These are phyloP conservation scores for Septoria linicola DNA, from an alignment of 2,329 filamentous ascomycete genomes.

Conservation along the genomic window DNA sequence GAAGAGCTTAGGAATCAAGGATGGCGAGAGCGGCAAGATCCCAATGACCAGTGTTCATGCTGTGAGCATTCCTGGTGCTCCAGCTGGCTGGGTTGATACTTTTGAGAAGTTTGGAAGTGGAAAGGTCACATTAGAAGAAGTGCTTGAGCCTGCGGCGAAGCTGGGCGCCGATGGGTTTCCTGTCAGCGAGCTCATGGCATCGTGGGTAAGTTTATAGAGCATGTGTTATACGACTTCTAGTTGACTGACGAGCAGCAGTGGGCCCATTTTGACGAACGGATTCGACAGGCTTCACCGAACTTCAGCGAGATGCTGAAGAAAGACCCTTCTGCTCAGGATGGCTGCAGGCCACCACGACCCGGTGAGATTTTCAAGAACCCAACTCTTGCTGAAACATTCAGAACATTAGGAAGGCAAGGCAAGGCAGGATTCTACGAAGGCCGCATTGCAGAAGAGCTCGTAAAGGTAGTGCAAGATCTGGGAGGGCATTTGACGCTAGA, in stretches of 20 bases:
- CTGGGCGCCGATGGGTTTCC: conserved; percentile 87
- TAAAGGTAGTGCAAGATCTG: conserved; percentile 71
- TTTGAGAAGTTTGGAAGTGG: conserved; percentile 87
- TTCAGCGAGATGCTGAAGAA: conserved; percentile 82
- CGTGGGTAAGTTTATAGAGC: conserved; percentile 58
- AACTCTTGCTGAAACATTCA: conserved; percentile 76
- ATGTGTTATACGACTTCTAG: not conserved
- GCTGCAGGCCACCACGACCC: conserved; percentile 69
- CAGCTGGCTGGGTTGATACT: conserved; percentile 90
- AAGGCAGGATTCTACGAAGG: conserved; percentile 92
- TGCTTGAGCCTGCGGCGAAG: conserved; percentile 78
- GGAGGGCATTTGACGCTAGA: conserved; percentile 77
- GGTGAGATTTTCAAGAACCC: conserved; percentile 91
- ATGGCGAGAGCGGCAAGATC: conserved; percentile 59
- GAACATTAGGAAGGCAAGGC: conserved; percentile 71
- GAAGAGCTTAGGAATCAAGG: conserved; percentile 64
- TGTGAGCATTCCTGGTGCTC: conserved; percentile 83
- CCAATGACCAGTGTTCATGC: conserved; percentile 75
- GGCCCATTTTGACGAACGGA: conserved; percentile 60
- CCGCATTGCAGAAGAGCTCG: conserved; percentile 73
- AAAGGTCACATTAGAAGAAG: conserved; percentile 71
- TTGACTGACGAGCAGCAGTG: conserved; percentile 57
- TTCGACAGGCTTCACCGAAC: conserved; percentile 79
- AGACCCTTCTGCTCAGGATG: conserved; percentile 65
- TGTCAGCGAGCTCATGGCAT: conserved; percentile 74